Percentiles rank a stretch among this genome's conserved stretches.
phyloP scores from a whole-genome alignment of 202 grass and related monocot genomes.

The Cymbopogon flexuosus region DNA sequence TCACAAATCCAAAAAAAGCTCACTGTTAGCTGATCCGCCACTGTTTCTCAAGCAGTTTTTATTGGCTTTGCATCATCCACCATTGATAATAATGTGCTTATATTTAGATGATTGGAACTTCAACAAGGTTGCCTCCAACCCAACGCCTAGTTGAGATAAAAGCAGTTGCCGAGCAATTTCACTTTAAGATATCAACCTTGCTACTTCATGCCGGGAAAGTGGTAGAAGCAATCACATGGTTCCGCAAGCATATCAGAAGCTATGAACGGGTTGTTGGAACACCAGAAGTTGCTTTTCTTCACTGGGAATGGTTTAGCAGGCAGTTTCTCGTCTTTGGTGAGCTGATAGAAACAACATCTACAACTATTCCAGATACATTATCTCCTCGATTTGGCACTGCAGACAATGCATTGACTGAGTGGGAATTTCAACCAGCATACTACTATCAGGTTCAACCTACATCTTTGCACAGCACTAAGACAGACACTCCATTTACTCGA shows the following conservation, averaged over 20 bases:
- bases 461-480: slow-evolving; percentile 15
- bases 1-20: background rate
- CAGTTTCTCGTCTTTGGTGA: slow-evolving; percentile 96
- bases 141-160: slow-evolving; percentile 92
- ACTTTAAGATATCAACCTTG: slow-evolving; percentile 97
- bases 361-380: slow-evolving; percentile 51
- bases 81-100: slow-evolving; percentile 29
- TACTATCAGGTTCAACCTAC: slow-evolving; percentile 76
- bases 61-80: slow-evolving; percentile 26
- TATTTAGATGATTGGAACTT: slow-evolving; percentile 76
- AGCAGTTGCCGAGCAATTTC: slow-evolving; percentile 80
- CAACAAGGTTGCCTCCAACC: slow-evolving; percentile 87
- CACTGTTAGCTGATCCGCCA: slow-evolving; percentile 10
- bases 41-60: slow-evolving; percentile 16
- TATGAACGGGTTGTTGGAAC: slow-evolving; percentile 64
- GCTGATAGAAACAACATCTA: slow-evolving; percentile 77
- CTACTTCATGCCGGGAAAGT: slow-evolving; percentile 85
- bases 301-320: slow-evolving; percentile 96
- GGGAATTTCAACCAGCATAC: slow-evolving; percentile 96
- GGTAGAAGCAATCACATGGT: slow-evolving; percentile 85
- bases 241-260: slow-evolving; percentile 71
- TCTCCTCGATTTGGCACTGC: slow-evolving; percentile 76
- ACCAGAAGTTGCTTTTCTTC: slow-evolving; percentile 78
- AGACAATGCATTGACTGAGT: slow-evolving; percentile 86
- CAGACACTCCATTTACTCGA: slow-evolving; percentile 23